Evolutionary conservation across 805 yeast species (phyloP), one percentile per base, ranked within the genome.

Genomic region (Zygosaccharomyces gambellarensis): DNA sequence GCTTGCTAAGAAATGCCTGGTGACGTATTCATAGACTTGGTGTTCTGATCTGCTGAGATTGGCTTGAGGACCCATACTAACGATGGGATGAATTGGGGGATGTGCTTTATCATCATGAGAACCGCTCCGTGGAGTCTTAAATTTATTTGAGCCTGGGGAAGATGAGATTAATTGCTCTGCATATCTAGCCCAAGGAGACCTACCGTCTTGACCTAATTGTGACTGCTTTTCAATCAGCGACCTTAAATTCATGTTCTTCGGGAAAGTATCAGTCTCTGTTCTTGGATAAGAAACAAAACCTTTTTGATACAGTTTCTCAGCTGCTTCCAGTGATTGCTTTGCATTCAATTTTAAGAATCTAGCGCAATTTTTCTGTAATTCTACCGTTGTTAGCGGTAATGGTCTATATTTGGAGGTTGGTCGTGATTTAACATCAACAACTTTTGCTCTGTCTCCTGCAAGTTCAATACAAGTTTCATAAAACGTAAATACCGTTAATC

Each of bases 241-340:
- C 47, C 71, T 71, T 43, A 94, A 71, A 60, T 94, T 88, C 86
- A 90, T 88, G 1, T 76, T 73, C 0, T 71, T 67, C 2, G 96
- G 97, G 60, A 87, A 95, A 22, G 70, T 77, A 64, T 94, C 97
- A 0, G 99, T 94, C 63, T 94, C 99, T 0, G 99, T 94, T 73
- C 99, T 85, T 3, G 99, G 99, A 64, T 94, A 94, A 0, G 97
- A 90, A 1, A 94, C 73, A 61, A 81, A 88, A 0, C 99, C 99
- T 43, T 77, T 74, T 50, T 85, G 90, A 65, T 94, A 94, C 22
- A 94, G 74, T 54, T 79, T 79, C 67, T 94, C 99, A 0, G 99
- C 99, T 0, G 75, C 69, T 23, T 78, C 80, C 59, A 94, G 71
- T 2, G 96, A 81, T 43, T 76, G 77, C 60, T 90, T 90, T 0